Evolutionary conservation across 2,329 filamentous ascomycete species (phyloP).

Genomic region (Macroventuria anomochaeta): DNA sequence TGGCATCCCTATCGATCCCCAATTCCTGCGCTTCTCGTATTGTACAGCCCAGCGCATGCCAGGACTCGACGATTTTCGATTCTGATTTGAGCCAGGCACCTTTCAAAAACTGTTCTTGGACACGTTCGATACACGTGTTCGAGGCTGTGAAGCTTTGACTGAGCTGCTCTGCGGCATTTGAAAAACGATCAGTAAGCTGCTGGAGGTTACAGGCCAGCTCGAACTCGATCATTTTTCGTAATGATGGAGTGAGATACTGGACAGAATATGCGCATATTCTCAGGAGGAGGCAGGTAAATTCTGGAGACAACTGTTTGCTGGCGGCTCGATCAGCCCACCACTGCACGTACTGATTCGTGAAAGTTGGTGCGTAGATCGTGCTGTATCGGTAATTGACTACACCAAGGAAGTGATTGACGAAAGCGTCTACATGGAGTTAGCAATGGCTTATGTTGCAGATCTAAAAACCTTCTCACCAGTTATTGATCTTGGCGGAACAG

Average conservation of each 20-base stretch:
- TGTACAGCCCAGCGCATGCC: slow-evolving; percentile 55
- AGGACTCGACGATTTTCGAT: slow-evolving; percentile 56
- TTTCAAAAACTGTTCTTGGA: slow-evolving; percentile 59
- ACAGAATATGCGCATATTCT: slow-evolving; percentile 56
- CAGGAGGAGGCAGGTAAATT: slow-evolving; percentile 57
- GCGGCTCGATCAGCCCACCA: slow-evolving; percentile 54
- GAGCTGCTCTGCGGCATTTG: slow-evolving; percentile 53
- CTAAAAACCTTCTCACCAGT: slow-evolving; percentile 27
- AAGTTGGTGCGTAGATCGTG: slow-evolving; percentile 55
- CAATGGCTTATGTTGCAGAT: not conserved
- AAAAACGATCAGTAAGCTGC: slow-evolving; percentile 51
- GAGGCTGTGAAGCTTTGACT: slow-evolving; percentile 53
- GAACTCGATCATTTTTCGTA: slow-evolving; percentile 52
- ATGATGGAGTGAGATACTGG: slow-evolving; percentile 50
- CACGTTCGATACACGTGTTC: slow-evolving; percentile 53
- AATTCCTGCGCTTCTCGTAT: slow-evolving; percentile 59
- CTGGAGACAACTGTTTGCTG: slow-evolving; percentile 48
- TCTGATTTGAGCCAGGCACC: slow-evolving; percentile 58
- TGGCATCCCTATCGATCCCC: slow-evolving; percentile 53
- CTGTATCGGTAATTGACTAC: slow-evolving; percentile 57
- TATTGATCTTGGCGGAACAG: slow-evolving; percentile 42
- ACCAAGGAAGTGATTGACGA: slow-evolving; percentile 56
- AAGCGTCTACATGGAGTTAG: slow-evolving; percentile 46
- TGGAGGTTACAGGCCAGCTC: slow-evolving; percentile 53
- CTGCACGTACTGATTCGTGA: slow-evolving; percentile 53